Evolutionary conservation across 768 basidiomycete genomes (phyloP), one percentile per base, ranked within the genome.

Genomic region (Russula ochroleuca): DNA sequence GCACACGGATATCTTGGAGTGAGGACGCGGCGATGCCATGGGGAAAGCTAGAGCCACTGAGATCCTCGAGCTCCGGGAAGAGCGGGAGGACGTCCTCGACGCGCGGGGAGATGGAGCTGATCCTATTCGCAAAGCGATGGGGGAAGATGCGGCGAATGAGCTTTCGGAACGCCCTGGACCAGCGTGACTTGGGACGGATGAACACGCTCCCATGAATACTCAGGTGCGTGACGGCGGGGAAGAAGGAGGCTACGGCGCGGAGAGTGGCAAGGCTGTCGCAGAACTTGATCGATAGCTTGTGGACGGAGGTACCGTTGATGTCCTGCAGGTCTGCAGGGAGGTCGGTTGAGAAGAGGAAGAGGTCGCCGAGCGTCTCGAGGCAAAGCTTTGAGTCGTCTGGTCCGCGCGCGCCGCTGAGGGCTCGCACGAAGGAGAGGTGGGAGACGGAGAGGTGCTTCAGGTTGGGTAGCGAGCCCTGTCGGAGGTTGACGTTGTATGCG

Each of bases 301-400:
- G 64, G 23, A 65, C 64, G 33, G 64, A 45, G 1, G 53, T 25
- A 25, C 64, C 64, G 35, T 65, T 59, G 48, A 65, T 43, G 25
- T 55, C 64, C 15, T 23, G 33, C 53, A 65, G 59, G 53, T 65
- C 64, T 15, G 45, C 37, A 23, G 64, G 64, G 40, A 65, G 59
- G 38, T 65, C 64, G 33, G 38, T 60, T n/a, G 64, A 65, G 43
- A 65, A 65, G n/a, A 65, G 54, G 41, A 65, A 65, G 48, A 65
- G 64, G 13, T 65, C 64, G 15, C 64, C 64, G 41, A 65, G 59
- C 17, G 64, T 65, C 41, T 65, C 59, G 15, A 65, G 40, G 33
- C 38, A 35, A 25, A 65, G 64, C 48, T 49, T 60, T 14, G 43
- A 21, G 21, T 21, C 14, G 14, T 43, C 59, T 1, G 63, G 53